phyloP scores from a whole-genome alignment of 23 red algal genomes.

The Agarophyton chilense region DNA sequence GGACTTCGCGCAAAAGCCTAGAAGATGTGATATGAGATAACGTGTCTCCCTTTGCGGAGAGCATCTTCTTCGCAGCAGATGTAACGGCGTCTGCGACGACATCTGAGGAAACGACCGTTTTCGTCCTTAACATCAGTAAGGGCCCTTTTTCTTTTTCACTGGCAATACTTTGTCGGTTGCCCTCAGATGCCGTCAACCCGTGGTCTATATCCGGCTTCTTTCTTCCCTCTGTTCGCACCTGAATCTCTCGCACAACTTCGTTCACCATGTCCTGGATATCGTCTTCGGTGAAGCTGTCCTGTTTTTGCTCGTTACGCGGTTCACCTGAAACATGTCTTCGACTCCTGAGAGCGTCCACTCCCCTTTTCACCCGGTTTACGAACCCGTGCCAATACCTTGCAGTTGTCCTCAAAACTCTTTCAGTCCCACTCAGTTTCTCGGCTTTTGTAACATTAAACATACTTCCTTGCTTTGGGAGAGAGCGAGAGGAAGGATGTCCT shows the following conservation, averaged over 20 bases:
- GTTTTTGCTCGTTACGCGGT: background rate
- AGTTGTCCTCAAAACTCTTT: background rate
- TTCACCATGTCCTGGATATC: constrained; percentile 44
- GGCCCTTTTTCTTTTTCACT: background rate
- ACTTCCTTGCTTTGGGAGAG: too few relatives aligned
- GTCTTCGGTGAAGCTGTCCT: constrained; percentile 13
- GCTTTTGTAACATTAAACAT: background rate
- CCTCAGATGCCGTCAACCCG: background rate
- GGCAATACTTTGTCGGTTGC: background rate
- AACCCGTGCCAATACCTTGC: constrained; percentile 9
- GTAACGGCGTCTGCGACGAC: constrained; percentile 45
- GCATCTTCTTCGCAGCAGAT: constrained; percentile 26
- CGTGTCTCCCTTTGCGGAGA: background rate
- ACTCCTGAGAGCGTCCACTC: background rate
- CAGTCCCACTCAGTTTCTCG: background rate
- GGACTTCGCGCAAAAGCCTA: constrained; percentile 25
- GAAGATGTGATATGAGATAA: constrained; percentile 16
- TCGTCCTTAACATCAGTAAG: constrained; percentile 37
- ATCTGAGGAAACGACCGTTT: constrained; percentile 31
- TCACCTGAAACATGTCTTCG: background rate
- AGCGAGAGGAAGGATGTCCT: background rate
- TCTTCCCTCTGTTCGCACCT: constrained; percentile 5
- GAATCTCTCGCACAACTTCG: constrained; percentile 47
- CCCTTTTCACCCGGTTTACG: constrained; percentile 15
- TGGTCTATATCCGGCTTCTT: background rate